Percentiles rank a stretch among this genome's conserved stretches.
phyloP scores from a whole-genome alignment of 108 stramenopile genomes.

The Cyclotella distinguenda region DNA sequence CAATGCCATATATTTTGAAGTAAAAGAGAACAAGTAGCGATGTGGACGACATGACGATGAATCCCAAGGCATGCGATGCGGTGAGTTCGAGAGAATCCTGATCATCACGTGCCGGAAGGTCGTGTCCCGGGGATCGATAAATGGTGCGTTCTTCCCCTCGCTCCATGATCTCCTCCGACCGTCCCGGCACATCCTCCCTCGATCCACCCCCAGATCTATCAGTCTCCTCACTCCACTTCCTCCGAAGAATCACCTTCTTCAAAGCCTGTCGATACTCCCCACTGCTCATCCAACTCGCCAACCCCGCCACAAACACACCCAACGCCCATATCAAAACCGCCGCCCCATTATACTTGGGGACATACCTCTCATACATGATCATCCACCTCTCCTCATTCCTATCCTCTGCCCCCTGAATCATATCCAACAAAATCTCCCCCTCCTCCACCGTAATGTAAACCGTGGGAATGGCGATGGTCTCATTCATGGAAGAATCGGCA shows the following conservation, averaged over 20 bases:
- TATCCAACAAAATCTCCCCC: conserved; percentile 25
- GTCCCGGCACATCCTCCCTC: too few species aligned
- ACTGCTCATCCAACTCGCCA: conserved; percentile 24
- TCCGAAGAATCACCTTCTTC: conserved; percentile 28
- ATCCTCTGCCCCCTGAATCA: conserved; percentile 10
- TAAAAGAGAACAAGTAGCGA: conserved; percentile 76
- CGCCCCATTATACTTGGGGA: conserved; percentile 40
- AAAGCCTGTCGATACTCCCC: conserved; percentile 25
- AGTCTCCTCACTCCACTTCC: conserved; percentile 12
- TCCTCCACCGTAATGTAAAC: conserved; percentile 57
- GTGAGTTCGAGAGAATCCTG: conserved; percentile 46
- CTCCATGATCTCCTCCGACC: too few species aligned
- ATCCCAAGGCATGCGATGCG: conserved; percentile 61
- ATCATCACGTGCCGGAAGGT: too few species aligned
- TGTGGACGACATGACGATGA: conserved; percentile 66
- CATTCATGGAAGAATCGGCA: conserved; percentile 23
- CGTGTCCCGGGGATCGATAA: too few species aligned
- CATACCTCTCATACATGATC: conserved; percentile 29
- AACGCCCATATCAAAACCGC: conserved; percentile 58
- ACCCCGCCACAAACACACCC: conserved; percentile 52
- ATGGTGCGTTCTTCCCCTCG: too few species aligned
- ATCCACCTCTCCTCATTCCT: conserved; percentile 24
- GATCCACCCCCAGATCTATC: conserved; percentile 1
- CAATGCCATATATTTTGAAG: conserved; percentile 59
- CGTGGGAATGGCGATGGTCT: conserved; percentile 37